These are phyloP conservation scores for Dianthus caryophyllus DNA, from an alignment of 148 eudicot species.

Conservation along the genomic window DNA sequence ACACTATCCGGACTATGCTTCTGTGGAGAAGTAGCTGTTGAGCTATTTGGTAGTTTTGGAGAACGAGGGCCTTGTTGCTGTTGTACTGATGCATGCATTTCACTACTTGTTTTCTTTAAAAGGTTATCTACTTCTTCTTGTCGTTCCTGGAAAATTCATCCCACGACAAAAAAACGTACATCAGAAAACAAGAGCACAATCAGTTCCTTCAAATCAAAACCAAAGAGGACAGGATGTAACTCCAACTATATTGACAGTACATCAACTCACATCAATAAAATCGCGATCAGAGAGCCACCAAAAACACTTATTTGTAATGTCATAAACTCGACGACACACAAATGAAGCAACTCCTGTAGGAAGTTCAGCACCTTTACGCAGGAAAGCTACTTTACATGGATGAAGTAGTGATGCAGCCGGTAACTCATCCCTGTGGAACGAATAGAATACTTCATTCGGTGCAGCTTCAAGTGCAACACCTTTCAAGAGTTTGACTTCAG, in stretches of 20 bases:
- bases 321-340: slow-evolving; percentile 91
- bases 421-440: slow-evolving; percentile 83
- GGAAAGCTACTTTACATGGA: slow-evolving; percentile 93
- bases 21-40: slow-evolving; percentile 40
- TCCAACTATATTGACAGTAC: neutral
- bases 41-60: slow-evolving; percentile 56
- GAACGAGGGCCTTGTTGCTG: slow-evolving; percentile 61
- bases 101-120: slow-evolving; percentile 47
- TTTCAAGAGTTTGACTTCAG: slow-evolving; percentile 64
- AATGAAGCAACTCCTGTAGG: slow-evolving; percentile 76
- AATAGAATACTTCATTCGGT: slow-evolving; percentile 93
- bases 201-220: neutral
- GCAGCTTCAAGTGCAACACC: slow-evolving; percentile 60
- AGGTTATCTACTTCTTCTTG: slow-evolving; percentile 72
- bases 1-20: slow-evolving; percentile 53
- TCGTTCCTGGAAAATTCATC: slow-evolving; percentile 43
- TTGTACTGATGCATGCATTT: slow-evolving; percentile 53
- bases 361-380: slow-evolving; percentile 80
- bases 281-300: slow-evolving; percentile 91
- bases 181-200: neutral
- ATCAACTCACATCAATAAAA: slow-evolving; percentile 61
- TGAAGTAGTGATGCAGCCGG: slow-evolving; percentile 87
- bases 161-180: neutral
- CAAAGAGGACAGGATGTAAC: neutral
- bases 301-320: slow-evolving; percentile 62